Base-by-base conservation (phyloP, 2,329 filamentous ascomycete species). In the Aspergillus sclerotialis region DNA sequence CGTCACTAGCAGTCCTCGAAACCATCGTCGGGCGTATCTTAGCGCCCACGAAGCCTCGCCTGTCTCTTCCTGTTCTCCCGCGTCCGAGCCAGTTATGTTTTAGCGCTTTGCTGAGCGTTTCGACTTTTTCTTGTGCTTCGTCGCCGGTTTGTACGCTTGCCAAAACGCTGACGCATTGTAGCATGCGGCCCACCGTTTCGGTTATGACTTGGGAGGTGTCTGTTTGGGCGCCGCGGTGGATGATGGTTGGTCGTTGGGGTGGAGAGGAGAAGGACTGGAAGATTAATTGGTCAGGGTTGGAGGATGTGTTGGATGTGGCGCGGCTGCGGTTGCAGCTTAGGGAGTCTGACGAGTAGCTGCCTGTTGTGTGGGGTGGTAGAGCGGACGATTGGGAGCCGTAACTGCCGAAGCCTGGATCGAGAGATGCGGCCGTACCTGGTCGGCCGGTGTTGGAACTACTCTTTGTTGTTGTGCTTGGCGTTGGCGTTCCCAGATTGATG, bases 41-140 rank as follows among this genome's bases (percentile, higher is more conserved):
- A 27, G 75, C 74, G 1, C 88, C 89, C 1, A 96, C 89, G 55
- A 95, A 90, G 0, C 92, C 92, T 44, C 87, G 77, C 34, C 92
- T 69, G 60, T 96, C 93, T 43, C 92, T 72, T 0, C 92, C 92
- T 3, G 88, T 96, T 23, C 92, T 69, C 0, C 90, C 90, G 30
- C 92, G 72, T 0, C 90, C 90, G 2, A 98, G 73, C 92, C 92
- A 98, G 60, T 98, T 98, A 51, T 95, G 78, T 64, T 96, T 98
- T 41, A 98, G 68, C 49, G 92, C 80, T 54, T 86, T 82, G 37
- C 83, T 87, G 42, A 98, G 67, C 52, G 89, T 77, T 42, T 90
- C 83, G 52, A 96, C 83, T 61, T 82, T 86, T 37, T 73, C 75
- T 55, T 90, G 85, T 2, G 77, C 73, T 24, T 82, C 78, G 44